Conservation (phyloP, 352 stramenopile species). For the Globisporangium iwayamae region DNA sequence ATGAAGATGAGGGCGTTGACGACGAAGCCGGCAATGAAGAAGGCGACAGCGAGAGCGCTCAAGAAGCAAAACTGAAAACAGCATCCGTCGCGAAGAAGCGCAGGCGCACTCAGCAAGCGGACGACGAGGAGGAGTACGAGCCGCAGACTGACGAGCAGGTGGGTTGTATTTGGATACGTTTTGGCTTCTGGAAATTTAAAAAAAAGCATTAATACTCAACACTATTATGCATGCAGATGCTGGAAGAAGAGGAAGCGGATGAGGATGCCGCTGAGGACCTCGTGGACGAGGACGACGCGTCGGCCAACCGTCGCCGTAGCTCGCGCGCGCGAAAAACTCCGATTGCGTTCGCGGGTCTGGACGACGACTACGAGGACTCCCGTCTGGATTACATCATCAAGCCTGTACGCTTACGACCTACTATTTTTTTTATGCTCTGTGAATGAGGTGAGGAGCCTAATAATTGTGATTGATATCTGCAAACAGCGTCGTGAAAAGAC, state of each 20-base stretch:
- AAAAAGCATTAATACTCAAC: background rate
- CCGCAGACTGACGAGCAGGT: conserved; percentile 15
- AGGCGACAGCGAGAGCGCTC: conserved; percentile 17
- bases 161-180: background rate
- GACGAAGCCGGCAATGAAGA: conserved; percentile 21
- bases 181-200: background rate
- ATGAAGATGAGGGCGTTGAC: conserved; percentile 30
- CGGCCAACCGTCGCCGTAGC: conserved; percentile 12
- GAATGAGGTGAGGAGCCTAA: background rate
- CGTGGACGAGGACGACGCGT: conserved; percentile 3
- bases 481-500: conserved; percentile 13
- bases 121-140: conserved; percentile 16
- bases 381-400: conserved; percentile 18
- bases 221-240: conserved; percentile 2
- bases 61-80: conserved; percentile 26
- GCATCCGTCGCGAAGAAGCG: conserved; percentile 29
- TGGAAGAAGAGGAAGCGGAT: conserved; percentile 26
- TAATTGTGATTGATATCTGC: background rate
- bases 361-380: conserved; percentile 16
- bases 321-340: conserved; percentile 14
- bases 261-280: conserved; percentile 26
- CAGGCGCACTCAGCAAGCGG: conserved; percentile 16
- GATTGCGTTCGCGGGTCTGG: conserved; percentile 10
- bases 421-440: background rate
- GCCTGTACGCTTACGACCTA: background rate